Evolutionary conservation across 2,329 filamentous ascomycete genomes (phyloP).

Genomic region (Aureobasidium sp.): DNA sequence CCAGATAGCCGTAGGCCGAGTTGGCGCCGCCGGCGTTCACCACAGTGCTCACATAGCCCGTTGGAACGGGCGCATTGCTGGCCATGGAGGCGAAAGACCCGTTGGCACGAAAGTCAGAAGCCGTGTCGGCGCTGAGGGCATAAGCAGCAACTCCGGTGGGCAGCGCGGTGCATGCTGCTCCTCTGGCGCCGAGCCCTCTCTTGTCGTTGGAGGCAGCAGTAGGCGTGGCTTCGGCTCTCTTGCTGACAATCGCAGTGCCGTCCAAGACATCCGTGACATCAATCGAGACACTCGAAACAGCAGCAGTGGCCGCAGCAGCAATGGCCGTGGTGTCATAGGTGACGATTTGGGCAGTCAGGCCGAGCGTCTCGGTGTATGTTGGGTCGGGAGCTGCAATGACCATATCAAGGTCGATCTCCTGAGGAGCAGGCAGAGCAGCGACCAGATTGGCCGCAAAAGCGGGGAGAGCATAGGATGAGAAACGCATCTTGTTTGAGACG

Average conservation of each 20-base stretch:
- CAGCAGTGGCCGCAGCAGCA: constrained; percentile 19
- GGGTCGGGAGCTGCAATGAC: constrained; percentile 14
- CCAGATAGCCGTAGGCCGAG: constrained; percentile 18
- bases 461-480: constrained; percentile 5
- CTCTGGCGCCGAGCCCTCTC: too few relatives aligned
- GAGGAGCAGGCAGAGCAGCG: constrained; percentile 22
- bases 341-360: constrained; percentile 19
- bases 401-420: constrained; percentile 22
- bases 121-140: constrained; percentile 17
- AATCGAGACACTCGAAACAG: constrained; percentile 20
- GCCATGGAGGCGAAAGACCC: constrained; percentile 20
- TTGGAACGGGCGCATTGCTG: constrained; percentile 15
- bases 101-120: constrained; percentile 17
- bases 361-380: constrained; percentile 1
- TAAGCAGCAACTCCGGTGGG: constrained; percentile 17
- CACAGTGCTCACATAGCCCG: constrained; percentile 19
- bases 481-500: constrained; percentile 15
- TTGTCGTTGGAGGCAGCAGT: too few relatives aligned
- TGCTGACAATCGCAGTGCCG: constrained; percentile 16
- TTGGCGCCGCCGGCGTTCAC: constrained; percentile 7
- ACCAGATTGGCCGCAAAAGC: constrained; percentile 18
- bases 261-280: constrained; percentile 18
- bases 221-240: not conserved
- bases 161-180: constrained; percentile 13
- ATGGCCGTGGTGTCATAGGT: constrained; percentile 19